Percentiles rank a stretch among this genome's conserved stretches.
Evolutionary conservation across 2,329 filamentous ascomycete species (phyloP).

Genomic region (Fusarium sp.): DNA sequence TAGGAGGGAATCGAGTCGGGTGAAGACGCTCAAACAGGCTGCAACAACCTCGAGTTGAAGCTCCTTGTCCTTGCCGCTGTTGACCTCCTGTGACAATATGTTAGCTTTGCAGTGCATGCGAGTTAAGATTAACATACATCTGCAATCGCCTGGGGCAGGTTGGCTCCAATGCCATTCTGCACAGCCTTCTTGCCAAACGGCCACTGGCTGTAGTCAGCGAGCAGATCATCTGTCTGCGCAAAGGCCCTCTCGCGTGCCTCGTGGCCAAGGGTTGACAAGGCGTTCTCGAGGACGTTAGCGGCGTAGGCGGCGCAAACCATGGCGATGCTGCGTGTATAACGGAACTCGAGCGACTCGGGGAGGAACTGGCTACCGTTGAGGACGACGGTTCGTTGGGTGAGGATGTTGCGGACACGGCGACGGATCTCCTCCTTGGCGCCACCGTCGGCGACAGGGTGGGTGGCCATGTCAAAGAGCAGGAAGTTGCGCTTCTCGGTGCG

Average conservation of each 20-base stretch:
- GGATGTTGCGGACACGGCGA: slow-evolving; percentile 88
- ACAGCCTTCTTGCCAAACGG: slow-evolving; percentile 90
- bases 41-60: slow-evolving; percentile 97
- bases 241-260: slow-evolving; percentile 95
- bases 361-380: slow-evolving; percentile 88
- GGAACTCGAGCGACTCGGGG: slow-evolving; percentile 93
- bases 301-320: slow-evolving; percentile 99
- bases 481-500: slow-evolving; percentile 99
- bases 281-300: slow-evolving; percentile 97
- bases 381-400: slow-evolving; percentile 94
- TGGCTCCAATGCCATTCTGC: slow-evolving; percentile 87
- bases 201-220: slow-evolving; percentile 98
- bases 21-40: slow-evolving; percentile 97
- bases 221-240: slow-evolving; percentile 93
- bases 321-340: slow-evolving; percentile 89
- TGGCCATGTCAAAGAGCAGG: slow-evolving; percentile 99
- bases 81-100: slow-evolving; percentile 72
- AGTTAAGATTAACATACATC: slow-evolving; percentile 66
- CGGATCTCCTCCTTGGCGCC: slow-evolving; percentile 98
- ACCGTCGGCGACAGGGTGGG: slow-evolving; percentile 94
- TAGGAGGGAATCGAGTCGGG: slow-evolving; percentile 93
- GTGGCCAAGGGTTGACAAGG: slow-evolving; percentile 91
- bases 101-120: slow-evolving; percentile 24
- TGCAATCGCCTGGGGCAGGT: slow-evolving; percentile 85
- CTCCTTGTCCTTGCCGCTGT: slow-evolving; percentile 90